Percentiles rank a stretch among this genome's conserved stretches.
These are phyloP conservation scores for Penicillium parvum DNA, from an alignment of 495 filamentous ascomycete genomes.

Conservation along the genomic window DNA sequence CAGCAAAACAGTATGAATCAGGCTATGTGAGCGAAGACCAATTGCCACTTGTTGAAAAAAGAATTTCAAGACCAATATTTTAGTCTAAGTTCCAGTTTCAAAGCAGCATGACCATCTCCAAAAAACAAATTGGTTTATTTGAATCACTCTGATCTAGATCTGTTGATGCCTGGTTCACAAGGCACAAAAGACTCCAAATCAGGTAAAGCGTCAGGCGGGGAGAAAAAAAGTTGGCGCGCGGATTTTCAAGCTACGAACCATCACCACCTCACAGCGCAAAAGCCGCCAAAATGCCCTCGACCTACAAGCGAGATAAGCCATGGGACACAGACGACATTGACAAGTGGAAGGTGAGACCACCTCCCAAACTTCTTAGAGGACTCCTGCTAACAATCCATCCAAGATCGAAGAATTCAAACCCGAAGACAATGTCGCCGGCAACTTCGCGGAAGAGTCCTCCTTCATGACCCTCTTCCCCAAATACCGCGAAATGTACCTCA, in stretches of 20 bases:
- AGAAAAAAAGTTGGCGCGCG: constrained; percentile 41
- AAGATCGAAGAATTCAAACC: constrained; percentile 78
- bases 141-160: neutral
- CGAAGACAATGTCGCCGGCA: constrained; percentile 78
- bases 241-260: constrained; percentile 26
- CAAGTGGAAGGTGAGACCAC: constrained; percentile 77
- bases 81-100: too few relatives aligned
- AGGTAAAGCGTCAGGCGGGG: constrained; percentile 33
- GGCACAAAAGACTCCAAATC: constrained; percentile 10
- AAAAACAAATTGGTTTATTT: neutral
- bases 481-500: constrained; percentile 92
- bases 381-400: constrained; percentile 7
- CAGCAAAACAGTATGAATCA: too few relatives aligned
- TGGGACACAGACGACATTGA: constrained; percentile 98
- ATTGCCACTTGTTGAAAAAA: too few relatives aligned
- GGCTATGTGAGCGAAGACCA: too few relatives aligned
- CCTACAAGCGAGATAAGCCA: constrained; percentile 89
- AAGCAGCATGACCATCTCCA: neutral
- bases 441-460: constrained; percentile 87
- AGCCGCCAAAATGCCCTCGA: constrained; percentile 72
- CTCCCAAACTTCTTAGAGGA: neutral
- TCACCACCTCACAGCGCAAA: constrained; percentile 10
- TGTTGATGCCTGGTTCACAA: neutral
- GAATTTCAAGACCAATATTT: too few relatives aligned
- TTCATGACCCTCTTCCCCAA: constrained; percentile 94